These are phyloP conservation scores for Kalanchoe fedtschenkoi DNA, from an alignment of 164 flowering plant species.

Conservation along the genomic window DNA sequence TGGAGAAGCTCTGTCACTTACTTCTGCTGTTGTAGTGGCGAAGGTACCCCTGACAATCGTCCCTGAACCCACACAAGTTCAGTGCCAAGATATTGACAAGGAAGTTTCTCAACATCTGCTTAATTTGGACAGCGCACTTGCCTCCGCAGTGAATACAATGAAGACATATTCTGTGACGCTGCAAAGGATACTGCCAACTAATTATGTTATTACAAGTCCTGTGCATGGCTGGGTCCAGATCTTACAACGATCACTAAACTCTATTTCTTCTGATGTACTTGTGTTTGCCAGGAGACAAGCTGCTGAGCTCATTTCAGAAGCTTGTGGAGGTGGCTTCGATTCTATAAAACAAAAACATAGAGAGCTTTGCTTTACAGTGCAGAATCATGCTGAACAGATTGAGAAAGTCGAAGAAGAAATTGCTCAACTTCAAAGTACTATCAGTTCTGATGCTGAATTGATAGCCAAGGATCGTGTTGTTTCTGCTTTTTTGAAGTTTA, in stretches of 20 bases:
- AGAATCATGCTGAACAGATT: conserved; percentile 54
- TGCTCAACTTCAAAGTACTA: conserved; percentile 53
- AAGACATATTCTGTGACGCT: conserved; percentile 67
- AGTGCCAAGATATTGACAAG: conserved; percentile 78
- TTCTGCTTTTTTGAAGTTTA: conserved; percentile 52
- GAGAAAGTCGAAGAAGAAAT: conserved; percentile 61
- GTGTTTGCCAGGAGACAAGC: conserved; percentile 66
- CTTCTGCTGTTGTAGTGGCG: conserved; percentile 72
- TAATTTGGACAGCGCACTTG: conserved; percentile 58
- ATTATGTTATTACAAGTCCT: conserved; percentile 68
- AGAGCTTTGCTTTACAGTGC: conserved; percentile 47
- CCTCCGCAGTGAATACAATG: conserved; percentile 47
- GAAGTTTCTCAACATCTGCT: conserved; percentile 61
- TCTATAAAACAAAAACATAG: conserved; percentile 35
- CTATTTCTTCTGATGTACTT: conserved; percentile 58
- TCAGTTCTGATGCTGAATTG: conserved; percentile 65
- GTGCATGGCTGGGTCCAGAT: conserved; percentile 86
- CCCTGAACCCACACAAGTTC: conserved; percentile 96
- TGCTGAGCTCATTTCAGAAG: conserved; percentile 51
- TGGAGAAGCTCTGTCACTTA: conserved; percentile 61
- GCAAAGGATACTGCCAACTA: conserved; percentile 74
- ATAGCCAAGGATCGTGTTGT: conserved; percentile 65
- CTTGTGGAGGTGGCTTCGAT: conserved; percentile 33
- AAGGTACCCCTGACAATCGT: conserved; percentile 85
- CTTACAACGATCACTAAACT: conserved; percentile 50